Evolutionary conservation across 768 basidiomycete species (phyloP).

Genomic region (Agaricus subrufescens): DNA sequence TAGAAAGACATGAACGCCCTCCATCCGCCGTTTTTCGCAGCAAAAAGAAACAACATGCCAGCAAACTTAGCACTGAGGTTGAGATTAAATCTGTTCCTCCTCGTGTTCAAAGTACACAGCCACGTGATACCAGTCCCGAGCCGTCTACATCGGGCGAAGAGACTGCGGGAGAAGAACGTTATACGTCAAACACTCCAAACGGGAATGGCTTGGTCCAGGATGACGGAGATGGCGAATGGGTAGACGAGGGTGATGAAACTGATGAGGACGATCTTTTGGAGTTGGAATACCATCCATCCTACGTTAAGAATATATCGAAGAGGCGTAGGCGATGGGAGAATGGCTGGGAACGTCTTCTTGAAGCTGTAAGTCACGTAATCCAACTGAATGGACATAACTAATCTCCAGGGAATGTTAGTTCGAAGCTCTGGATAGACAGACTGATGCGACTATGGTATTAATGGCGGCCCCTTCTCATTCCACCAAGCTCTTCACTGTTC

Average conservation of each 20-base stretch:
- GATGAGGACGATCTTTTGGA: conserved; percentile 71
- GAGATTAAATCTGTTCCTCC: conserved; percentile 46
- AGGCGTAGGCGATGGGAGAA: conserved; percentile 68
- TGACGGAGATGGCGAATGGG: conserved; percentile 57
- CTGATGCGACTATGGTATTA: conserved; percentile 72
- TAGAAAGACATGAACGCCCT: conserved; percentile 49
- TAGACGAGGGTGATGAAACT: conserved; percentile 68
- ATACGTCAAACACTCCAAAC: not conserved
- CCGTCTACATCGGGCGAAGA: conserved; percentile 73
- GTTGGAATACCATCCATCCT: conserved; percentile 72
- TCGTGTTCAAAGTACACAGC: conserved; percentile 79
- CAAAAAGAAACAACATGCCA: conserved; percentile 29
- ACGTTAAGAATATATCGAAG: conserved; percentile 61
- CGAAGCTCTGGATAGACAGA: conserved; percentile 74
- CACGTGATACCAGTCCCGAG: conserved; percentile 77
- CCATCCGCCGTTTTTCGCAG: conserved; percentile 41
- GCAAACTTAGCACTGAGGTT: conserved; percentile 19
- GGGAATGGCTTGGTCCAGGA: conserved; percentile 25
- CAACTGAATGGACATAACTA: conserved; percentile 1
- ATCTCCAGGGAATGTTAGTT: conserved; percentile 40
- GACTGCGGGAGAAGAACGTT: conserved; percentile 58
- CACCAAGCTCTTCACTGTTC: conserved; percentile 57
- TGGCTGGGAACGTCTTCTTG: conserved; percentile 69
- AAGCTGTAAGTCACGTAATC: conserved; percentile 47
- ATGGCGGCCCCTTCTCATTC: conserved; percentile 74